A percentile compares a stretch with the other conserved stretches of the same genome.
phyloP scores from a whole-genome alignment of 768 basidiomycete species.

The Dictyophora rubrovolvata region DNA sequence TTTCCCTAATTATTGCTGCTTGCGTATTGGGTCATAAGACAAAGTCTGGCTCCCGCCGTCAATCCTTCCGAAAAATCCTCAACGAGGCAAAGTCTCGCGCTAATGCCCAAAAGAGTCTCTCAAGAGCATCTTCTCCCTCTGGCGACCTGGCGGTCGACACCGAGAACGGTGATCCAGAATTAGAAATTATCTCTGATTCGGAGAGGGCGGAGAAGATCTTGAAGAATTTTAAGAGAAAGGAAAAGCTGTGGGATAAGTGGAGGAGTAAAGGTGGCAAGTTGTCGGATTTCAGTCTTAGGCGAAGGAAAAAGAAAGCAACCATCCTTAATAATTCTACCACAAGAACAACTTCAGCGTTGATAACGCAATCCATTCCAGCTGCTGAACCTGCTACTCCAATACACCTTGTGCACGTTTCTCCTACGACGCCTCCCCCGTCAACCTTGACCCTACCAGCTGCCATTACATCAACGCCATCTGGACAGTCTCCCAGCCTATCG shows the following conservation, averaged over 20 bases:
- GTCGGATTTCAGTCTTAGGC: background rate
- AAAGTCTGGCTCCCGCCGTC: background rate
- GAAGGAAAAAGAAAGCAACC: background rate
- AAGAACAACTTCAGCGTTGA: background rate
- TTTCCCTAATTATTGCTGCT: slow-evolving; percentile 49
- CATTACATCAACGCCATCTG: background rate
- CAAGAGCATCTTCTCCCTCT: background rate
- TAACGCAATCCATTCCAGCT: background rate
- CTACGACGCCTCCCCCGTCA: background rate
- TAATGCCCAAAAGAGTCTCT: background rate
- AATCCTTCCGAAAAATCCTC: background rate
- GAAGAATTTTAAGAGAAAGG: background rate
- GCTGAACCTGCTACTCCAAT: background rate
- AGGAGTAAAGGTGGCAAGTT: background rate
- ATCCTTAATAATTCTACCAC: background rate
- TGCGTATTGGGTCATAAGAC: slow-evolving; percentile 44
- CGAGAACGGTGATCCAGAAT: background rate
- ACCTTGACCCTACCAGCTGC: background rate
- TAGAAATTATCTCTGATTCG: background rate
- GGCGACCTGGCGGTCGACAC: background rate
- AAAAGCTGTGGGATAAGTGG: slow-evolving; percentile 4
- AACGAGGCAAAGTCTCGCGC: background rate
- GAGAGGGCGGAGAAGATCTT: background rate
- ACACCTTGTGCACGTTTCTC: background rate
- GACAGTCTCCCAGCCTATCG: background rate